These are phyloP conservation scores for Monosporascus sp. DNA, from an alignment of 2,329 filamentous ascomycete genomes.

Conservation along the genomic window DNA sequence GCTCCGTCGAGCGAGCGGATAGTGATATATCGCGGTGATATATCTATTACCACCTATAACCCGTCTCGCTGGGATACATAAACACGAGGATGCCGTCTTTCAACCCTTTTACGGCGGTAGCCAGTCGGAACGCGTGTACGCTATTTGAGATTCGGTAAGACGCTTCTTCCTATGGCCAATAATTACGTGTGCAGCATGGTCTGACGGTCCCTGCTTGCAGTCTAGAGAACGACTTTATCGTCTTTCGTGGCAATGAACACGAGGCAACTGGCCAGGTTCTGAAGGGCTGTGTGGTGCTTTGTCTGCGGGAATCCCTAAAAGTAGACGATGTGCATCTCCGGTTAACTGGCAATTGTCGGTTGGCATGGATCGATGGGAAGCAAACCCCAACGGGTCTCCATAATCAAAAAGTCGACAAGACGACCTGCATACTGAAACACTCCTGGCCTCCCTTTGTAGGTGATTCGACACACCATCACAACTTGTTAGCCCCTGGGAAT, in stretches of 20 bases:
- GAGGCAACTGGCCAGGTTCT: constrained; percentile 72
- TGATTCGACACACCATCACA: constrained; percentile 48
- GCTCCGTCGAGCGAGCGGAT: constrained; percentile 8
- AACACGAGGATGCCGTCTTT: constrained; percentile 46
- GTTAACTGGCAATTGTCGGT: constrained; percentile 63
- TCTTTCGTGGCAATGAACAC: constrained; percentile 69
- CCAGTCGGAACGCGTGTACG: constrained; percentile 45
- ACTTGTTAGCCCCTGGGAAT: constrained; percentile 64
- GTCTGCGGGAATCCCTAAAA: constrained; percentile 61
- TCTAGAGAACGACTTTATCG: constrained; percentile 72
- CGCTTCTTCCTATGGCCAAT: constrained; percentile 1
- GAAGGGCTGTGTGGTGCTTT: constrained; percentile 69
- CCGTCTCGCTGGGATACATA: constrained; percentile 3
- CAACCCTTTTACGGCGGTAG: constrained; percentile 49
- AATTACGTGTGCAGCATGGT: constrained; percentile 4
- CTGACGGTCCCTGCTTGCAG: constrained; percentile 35
- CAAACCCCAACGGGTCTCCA: constrained; percentile 52
- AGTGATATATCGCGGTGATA: not conserved
- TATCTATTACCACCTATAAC: not conserved
- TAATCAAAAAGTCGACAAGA: constrained; percentile 54
- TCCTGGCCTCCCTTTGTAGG: constrained; percentile 64
- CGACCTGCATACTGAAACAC: constrained; percentile 59
- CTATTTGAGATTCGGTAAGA: constrained; percentile 56
- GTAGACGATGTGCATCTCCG: constrained; percentile 70
- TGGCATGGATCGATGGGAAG: constrained; percentile 51